Conservation (phyloP, 2,329 filamentous ascomycete genomes). For the Exophiala sp. region DNA sequence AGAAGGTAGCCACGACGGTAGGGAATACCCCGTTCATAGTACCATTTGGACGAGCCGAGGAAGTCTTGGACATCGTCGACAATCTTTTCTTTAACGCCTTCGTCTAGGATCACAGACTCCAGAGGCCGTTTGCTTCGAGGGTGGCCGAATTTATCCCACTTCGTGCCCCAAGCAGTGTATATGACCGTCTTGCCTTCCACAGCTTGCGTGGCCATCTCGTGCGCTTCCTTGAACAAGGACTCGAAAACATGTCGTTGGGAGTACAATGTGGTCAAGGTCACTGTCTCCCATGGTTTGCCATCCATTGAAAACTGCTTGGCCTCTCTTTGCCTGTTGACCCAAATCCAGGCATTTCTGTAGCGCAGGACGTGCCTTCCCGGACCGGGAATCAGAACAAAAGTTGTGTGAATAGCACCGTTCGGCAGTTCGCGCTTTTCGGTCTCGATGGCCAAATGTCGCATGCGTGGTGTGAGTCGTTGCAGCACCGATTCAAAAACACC, state of each 20-base stretch:
- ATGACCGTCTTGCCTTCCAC: slow-evolving; percentile 92
- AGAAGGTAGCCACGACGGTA: slow-evolving; percentile 86
- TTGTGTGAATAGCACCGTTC: slow-evolving; percentile 68
- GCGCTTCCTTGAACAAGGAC: slow-evolving; percentile 82
- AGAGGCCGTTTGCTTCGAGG: slow-evolving; percentile 82
- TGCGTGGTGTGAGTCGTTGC: slow-evolving; percentile 55
- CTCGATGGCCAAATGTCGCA: slow-evolving; percentile 63
- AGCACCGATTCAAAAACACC: slow-evolving; percentile 53
- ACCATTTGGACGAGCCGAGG: slow-evolving; percentile 75
- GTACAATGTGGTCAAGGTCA: slow-evolving; percentile 89
- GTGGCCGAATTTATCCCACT: slow-evolving; percentile 81
- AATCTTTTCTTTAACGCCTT: slow-evolving; percentile 77
- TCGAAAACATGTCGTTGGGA: slow-evolving; percentile 85
- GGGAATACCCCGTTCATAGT: slow-evolving; percentile 88
- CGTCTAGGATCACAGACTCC: slow-evolving; percentile 79
- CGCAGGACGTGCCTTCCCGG: slow-evolving; percentile 86
- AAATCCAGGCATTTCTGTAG: slow-evolving; percentile 81
- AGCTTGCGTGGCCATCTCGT: slow-evolving; percentile 71
- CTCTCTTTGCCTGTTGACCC: slow-evolving; percentile 82
- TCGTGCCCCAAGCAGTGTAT: slow-evolving; percentile 77
- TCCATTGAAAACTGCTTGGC: slow-evolving; percentile 55
- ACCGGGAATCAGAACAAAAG: slow-evolving; percentile 85
- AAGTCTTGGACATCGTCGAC: slow-evolving; percentile 81
- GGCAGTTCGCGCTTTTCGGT: slow-evolving; percentile 60
- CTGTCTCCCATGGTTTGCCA: slow-evolving; percentile 89